Conservation (phyloP, 2,329 filamentous ascomycete species). For the Periconia digitata region DNA sequence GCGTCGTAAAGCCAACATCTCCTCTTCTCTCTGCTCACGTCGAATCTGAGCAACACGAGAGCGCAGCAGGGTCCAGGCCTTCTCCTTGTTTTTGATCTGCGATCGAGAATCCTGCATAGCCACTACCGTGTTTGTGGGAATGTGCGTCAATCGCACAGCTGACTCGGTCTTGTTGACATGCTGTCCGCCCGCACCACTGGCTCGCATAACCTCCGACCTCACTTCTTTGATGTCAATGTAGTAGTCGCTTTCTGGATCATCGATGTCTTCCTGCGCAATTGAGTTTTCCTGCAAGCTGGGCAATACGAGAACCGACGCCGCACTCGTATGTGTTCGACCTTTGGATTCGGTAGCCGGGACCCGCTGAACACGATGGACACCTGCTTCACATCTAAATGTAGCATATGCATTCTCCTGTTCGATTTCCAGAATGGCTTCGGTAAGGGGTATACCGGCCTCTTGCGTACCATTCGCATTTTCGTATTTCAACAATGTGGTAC, state of each 20-base stretch:
- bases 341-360: conserved; percentile 89
- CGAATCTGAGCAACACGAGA: conserved; percentile 78
- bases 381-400: conserved; percentile 80
- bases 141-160: conserved; percentile 87
- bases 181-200: conserved; percentile 88
- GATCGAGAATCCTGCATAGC: conserved; percentile 92
- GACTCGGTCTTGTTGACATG: conserved; percentile 99
- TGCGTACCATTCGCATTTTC: conserved; percentile 69
- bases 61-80: conserved; percentile 82
- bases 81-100: conserved; percentile 84
- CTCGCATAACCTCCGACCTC: conserved; percentile 83
- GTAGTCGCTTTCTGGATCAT: conserved; percentile 88
- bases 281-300: conserved; percentile 72
- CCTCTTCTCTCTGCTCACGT: conserved; percentile 80
- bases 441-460: conserved; percentile 67
- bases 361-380: conserved; percentile 92
- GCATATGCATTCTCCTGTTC: conserved; percentile 77
- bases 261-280: conserved; percentile 59
- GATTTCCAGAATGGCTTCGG: conserved; percentile 87
- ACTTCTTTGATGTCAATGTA: conserved; percentile 86
- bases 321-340: conserved; percentile 90
- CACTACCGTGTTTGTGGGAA: conserved; percentile 82
- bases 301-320: conserved; percentile 87
- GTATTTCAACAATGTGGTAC: conserved; percentile 73
- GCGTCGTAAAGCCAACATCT: conserved; percentile 71